Percentiles rank a stretch among this genome's conserved stretches.
Conservation (phyloP, 2,329 filamentous ascomycete genomes). For the Cladosporium oxysporum region DNA sequence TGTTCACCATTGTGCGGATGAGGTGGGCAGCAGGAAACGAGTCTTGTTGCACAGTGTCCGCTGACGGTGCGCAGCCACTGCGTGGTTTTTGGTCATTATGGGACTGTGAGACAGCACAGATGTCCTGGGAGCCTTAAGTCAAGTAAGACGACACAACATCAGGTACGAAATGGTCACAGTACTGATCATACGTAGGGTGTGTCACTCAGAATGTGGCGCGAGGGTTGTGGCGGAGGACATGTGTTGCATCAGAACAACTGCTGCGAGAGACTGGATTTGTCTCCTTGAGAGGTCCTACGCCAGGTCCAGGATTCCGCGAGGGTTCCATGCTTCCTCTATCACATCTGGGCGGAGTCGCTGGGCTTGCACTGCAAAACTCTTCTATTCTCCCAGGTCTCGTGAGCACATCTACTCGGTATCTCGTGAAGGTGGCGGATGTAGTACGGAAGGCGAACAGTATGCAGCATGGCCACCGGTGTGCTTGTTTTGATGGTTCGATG, state of each 20-base stretch:
- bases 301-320: neutral
- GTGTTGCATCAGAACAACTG: neutral
- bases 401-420: neutral
- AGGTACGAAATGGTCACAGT: neutral
- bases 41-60: conserved; percentile 2
- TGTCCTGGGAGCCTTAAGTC: neutral
- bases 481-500: neutral
- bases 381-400: neutral
- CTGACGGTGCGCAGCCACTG: conserved; percentile 5
- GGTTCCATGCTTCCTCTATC: neutral
- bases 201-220: neutral
- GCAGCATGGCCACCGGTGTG: neutral
- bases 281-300: neutral
- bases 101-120: neutral
- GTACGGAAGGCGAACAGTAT: neutral
- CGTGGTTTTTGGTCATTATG: neutral
- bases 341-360: neutral
- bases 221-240: neutral
- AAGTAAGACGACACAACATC: neutral
- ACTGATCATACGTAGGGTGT: neutral
- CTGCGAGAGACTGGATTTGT: neutral
- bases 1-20: neutral
- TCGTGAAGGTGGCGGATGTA: neutral
- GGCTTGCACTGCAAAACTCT: neutral
- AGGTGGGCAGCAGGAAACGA: conserved; percentile 7